Base-by-base conservation (phyloP, 768 basidiomycete species). In the Symmetrospora coprosmae region DNA sequence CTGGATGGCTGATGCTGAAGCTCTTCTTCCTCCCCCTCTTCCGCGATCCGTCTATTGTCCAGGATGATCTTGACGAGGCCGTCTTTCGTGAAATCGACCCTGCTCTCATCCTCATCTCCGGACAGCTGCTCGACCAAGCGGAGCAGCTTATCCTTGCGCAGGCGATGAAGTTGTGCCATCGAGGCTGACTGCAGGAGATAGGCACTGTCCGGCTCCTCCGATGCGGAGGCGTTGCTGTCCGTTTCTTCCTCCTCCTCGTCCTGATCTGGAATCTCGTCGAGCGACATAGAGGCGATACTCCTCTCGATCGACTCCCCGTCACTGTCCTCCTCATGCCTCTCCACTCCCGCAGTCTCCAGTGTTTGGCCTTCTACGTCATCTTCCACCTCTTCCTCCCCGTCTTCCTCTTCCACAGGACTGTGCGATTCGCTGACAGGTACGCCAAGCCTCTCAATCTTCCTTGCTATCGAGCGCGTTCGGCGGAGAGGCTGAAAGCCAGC, bases 271-370 rank as follows among this genome's bases (percentile, higher is more conserved):
- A 58, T 46, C 43, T 58, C 55, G 43, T 58, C 55, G 3, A 58
- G 41, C n/a, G 55, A 58, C 55, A 58, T 58, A 16, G 43, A 39
- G 21, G 55, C 55, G 17, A 58, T 58, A 46, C 55, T 58, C 19
- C 55, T 25, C 33, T 58, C 55, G 19, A 58, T 43, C 11, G 40
- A 45, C 25, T 43, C 55, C n/a, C 41, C 46, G 14, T 46, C 49
- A 31, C 38, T 35, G 38, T 50, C 49, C 30, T 6, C 23, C 9
- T 33, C 5, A 47, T 25, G 7, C 19, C 33, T 47, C 11, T 25
- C 33, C 5, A 17, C 4, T 25, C 11, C 30, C n/a, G n/a, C n/a
- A n/a, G n/a, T n/a, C n/a, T n/a, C n/a, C n/a, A n/a, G n/a, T n/a
- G n/a, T 33, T 50, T 30, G 21, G 27, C 27, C 17, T n/a, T 50